Percentiles rank a stretch among this genome's conserved stretches.
These are phyloP conservation scores for Penicillium simplicissimum DNA, from an alignment of 495 filamentous ascomycete species.

Conservation along the genomic window DNA sequence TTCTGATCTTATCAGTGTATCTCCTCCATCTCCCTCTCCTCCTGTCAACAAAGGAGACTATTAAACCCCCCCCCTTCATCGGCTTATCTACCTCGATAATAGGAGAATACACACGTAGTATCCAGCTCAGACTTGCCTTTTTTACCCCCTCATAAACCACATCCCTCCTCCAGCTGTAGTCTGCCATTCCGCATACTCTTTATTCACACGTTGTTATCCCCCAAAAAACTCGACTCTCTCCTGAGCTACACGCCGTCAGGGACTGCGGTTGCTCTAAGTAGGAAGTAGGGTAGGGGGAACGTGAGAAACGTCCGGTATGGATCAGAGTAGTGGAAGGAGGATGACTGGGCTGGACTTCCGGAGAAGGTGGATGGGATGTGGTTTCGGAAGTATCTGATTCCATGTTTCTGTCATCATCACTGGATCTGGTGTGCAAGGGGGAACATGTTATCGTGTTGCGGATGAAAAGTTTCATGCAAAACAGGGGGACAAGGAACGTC, in stretches of 20 bases:
- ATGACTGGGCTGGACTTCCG: conserved; percentile 6
- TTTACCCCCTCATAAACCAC: conserved; percentile 35
- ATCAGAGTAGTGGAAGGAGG: neutral
- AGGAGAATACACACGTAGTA: neutral
- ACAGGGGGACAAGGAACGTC: neutral
- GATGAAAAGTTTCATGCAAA: neutral
- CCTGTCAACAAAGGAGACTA: too few species aligned
- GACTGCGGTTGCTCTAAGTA: conserved; percentile 34
- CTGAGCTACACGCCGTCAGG: conserved; percentile 24
- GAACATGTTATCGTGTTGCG: neutral
- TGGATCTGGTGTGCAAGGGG: conserved; percentile 19
- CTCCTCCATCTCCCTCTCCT: too few species aligned
- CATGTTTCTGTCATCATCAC: conserved; percentile 48
- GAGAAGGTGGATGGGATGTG: conserved; percentile 9
- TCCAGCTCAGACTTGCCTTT: conserved; percentile 59
- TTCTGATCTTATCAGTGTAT: too few species aligned
- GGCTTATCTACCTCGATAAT: neutral
- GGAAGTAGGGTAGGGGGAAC: neutral
- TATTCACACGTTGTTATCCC: neutral
- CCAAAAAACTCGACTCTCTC: neutral
- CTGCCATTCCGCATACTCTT: neutral
- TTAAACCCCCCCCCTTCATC: neutral
- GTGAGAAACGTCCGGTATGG: conserved; percentile 5
- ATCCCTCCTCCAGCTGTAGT: conserved; percentile 12
- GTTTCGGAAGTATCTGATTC: conserved; percentile 57